Base-by-base conservation (phyloP, 805 yeast genomes). In the Barnettozyma sp. region DNA sequence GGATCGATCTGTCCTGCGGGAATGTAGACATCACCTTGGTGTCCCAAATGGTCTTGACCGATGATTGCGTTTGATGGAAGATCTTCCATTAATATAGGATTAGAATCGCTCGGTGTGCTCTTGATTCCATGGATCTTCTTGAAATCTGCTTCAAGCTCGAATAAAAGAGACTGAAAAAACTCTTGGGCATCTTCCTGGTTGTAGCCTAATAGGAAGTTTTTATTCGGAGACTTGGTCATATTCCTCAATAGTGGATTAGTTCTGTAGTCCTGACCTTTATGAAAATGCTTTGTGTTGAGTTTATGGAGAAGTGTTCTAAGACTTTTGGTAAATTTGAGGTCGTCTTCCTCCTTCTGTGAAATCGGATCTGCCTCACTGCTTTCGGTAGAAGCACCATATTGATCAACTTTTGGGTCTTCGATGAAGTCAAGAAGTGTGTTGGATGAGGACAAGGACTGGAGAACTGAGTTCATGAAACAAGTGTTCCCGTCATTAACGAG, bases 101-200 rank as follows among this genome's bases (percentile, higher is more conserved):
- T 49, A 7, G 38, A 39, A 28, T 49, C 46, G 13, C 28, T 33
- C 16, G 56, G 17, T 18, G 22, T 14, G 23, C 36, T 22, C 9
- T 27, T 28, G 8, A 33, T 26, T 22, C 31, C 25, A 23, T 30
- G 56, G 44, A 41, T 46, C 54, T 55, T 55, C 60, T 65, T 57
- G 56, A 61, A 56, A 37, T 78, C 83, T 26, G 63, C 63, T 50
- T 83, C 94, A 22, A 83, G 62, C 38, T 80, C 74, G 27, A 72
- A 67, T 68, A 83, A 65, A 3, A 82, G 70, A 34, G 79, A 69
- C 55, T 88, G 97, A 63, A 88, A 88, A 52, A 88, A 88, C 56
- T 88, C 97, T 59, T 88, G 96, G 0, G 97, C 97, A 62, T 88
- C 97, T 57, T 88, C 96, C 60, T 88, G 97, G 52, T 84, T 86